A percentile compares a stretch with the other conserved stretches of the same genome.
phyloP scores from a whole-genome alignment of 164 flowering plant species.

The Vitis amurensis region DNA sequence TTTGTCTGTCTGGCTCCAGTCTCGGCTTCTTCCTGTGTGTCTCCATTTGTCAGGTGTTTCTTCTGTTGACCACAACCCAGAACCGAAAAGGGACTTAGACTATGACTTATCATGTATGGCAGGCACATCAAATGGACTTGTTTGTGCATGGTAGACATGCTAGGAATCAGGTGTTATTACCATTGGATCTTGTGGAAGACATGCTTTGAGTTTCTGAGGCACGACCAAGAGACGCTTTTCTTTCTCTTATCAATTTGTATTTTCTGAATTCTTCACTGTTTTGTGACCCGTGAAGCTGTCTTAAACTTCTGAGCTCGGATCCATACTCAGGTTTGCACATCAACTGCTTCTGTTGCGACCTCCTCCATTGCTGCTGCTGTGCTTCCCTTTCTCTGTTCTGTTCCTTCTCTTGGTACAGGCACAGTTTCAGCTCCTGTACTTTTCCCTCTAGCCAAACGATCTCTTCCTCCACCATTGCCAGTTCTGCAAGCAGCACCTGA shows the following conservation, averaged over 20 bases:
- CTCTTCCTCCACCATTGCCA: conserved; percentile 69
- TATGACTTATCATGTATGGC: background rate
- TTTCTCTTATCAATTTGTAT: conserved; percentile 22
- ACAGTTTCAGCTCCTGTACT: conserved; percentile 48
- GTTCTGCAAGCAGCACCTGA: conserved; percentile 56
- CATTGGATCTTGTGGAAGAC: conserved; percentile 24
- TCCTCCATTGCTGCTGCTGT: conserved; percentile 18
- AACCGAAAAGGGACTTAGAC: background rate
- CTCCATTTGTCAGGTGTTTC: conserved; percentile 24
- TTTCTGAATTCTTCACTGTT: conserved; percentile 23
- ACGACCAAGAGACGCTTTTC: conserved; percentile 47
- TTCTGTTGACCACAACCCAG: conserved; percentile 20
- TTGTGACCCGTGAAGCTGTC: conserved; percentile 14
- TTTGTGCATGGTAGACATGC: background rate
- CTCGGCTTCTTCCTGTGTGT: conserved; percentile 12
- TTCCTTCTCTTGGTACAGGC: conserved; percentile 44
- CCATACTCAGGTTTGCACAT: conserved; percentile 3
- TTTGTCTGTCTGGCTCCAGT: conserved; percentile 14
- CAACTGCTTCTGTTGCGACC: conserved; percentile 17
- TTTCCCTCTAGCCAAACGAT: conserved; percentile 59
- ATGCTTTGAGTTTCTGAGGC: conserved; percentile 39
- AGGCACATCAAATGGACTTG: background rate
- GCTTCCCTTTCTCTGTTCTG: conserved; percentile 30
- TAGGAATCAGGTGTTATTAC: conserved; percentile 23
- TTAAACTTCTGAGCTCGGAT: conserved; percentile 3